Evolutionary conservation across 2,329 filamentous ascomycete genomes (phyloP).

Genomic region (Ophiostoma piceae): DNA sequence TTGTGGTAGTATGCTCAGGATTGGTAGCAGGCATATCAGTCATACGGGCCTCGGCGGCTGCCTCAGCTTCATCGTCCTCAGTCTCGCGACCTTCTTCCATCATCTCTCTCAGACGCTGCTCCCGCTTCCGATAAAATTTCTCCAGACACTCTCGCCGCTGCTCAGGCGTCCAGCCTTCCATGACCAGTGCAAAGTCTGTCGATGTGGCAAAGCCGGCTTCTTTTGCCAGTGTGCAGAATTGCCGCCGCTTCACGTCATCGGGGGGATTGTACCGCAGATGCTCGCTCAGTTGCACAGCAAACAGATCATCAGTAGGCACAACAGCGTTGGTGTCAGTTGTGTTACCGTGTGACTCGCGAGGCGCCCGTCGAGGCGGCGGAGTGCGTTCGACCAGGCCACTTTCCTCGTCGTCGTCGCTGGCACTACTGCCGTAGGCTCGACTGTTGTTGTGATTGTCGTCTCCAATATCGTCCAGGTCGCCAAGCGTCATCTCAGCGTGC

Average conservation of each 20-base stretch:
- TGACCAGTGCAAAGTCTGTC: slow-evolving; percentile 80
- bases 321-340: slow-evolving; percentile 40
- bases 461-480: slow-evolving; percentile 30
- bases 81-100: slow-evolving; percentile 22
- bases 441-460: slow-evolving; percentile 11
- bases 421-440: slow-evolving; percentile 30
- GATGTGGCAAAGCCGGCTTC: slow-evolving; percentile 70
- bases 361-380: background rate
- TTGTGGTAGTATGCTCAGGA: background rate
- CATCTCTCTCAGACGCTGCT: slow-evolving; percentile 42
- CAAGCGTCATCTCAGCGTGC: slow-evolving; percentile 53
- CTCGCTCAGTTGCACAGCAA: background rate
- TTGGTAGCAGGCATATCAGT: background rate
- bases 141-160: slow-evolving; percentile 73
- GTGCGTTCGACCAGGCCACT: background rate
- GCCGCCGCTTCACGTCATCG: slow-evolving; percentile 65
- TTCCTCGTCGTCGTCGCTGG: slow-evolving; percentile 40
- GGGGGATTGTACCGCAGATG: slow-evolving; percentile 60
- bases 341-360: background rate
- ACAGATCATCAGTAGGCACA: background rate
- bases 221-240: slow-evolving; percentile 87
- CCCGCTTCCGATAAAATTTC: slow-evolving; percentile 67
- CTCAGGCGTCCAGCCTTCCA: slow-evolving; percentile 85
- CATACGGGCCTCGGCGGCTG: background rate
- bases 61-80: slow-evolving; percentile 19